Evolutionary conservation across 345 rosid species (phyloP), one percentile per base, ranked within the genome.

Genomic region (Eucalyptus marginata): DNA sequence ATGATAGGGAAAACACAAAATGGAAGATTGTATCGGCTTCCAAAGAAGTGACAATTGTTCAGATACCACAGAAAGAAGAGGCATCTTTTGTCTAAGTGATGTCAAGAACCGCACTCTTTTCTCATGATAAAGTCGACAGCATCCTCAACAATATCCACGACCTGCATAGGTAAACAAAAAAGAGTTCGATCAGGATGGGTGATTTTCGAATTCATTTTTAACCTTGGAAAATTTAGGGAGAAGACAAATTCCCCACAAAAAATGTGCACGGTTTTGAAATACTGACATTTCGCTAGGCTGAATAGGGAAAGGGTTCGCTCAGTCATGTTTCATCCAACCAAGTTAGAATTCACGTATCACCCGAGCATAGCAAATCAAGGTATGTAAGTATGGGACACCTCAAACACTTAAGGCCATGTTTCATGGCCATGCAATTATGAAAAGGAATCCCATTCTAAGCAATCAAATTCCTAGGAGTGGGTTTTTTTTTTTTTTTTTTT

Each of bases 61-160:
- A 68, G 1, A 33, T 68, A 17, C 24, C 80, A 9, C 13, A 33
- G 0, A 33, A 68, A 68, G 44, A 17, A 9, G 33, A 68, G 44
- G 80, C 13, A 33, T 68, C 80, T 31, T 68, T 56, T 9, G 20
- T 17, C 22, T 51, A 51, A 17, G 54, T 51, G 54, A 51, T 16
- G 33, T 84, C 46, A 86, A 88, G 89, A 86, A 79, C 24, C 13
- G 64, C 87, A 86, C 83, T 96, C 99, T 86, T 90, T 93, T 71
- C 86, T 88, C 94, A 95, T 68, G 87, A 97, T 95, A 51, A 51
- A 51, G 54, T 51, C 8, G 4, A 51, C 22, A 12, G 97, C 98
- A 33, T 97, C 98, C 92, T 96, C 97, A 7, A 95, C 96, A 0
- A 95, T 94, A 93, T 96, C 93, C 89, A 96, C 97, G n/a, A 96